Percentiles rank a stretch among this genome's conserved stretches.
Conservation (phyloP, 495 filamentous ascomycete species). For the Massariosphaeria phaeospora region DNA sequence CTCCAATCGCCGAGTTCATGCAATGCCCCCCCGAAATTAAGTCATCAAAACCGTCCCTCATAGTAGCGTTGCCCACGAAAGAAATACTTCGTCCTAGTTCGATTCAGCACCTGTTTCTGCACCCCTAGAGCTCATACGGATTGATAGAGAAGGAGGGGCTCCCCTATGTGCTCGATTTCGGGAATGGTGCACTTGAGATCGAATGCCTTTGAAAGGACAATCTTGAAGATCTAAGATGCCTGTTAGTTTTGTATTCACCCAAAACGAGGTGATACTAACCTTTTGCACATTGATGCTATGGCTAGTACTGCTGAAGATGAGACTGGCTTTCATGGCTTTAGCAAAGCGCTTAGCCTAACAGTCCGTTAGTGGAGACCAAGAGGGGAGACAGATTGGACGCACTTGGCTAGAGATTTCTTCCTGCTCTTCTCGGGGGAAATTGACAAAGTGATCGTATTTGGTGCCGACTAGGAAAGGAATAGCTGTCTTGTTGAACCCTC, state of each 20-base stretch:
- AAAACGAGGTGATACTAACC: slow-evolving; percentile 47
- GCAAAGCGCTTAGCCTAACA: slow-evolving; percentile 85
- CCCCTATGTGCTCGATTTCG: slow-evolving; percentile 94
- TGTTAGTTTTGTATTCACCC: background rate
- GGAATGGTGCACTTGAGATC: slow-evolving; percentile 98
- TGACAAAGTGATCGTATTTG: slow-evolving; percentile 98
- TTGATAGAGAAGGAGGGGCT: slow-evolving; percentile 85
- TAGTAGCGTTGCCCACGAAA: slow-evolving; percentile 18
- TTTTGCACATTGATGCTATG: slow-evolving; percentile 99
- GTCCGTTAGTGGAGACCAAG: background rate
- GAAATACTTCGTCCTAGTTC: background rate
- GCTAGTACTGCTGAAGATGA: slow-evolving; percentile 97
- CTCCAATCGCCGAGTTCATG: slow-evolving; percentile 31
- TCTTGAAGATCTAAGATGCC: slow-evolving; percentile 88
- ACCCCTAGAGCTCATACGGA: slow-evolving; percentile 20
- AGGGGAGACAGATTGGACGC: too few relatives aligned
- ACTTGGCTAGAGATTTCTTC: slow-evolving; percentile 97
- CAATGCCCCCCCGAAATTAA: slow-evolving; percentile 14
- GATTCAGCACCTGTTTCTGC: background rate
- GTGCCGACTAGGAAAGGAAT: slow-evolving; percentile 96
- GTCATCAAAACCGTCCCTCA: slow-evolving; percentile 26
- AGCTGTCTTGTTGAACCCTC: slow-evolving; percentile 98
- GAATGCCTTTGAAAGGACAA: slow-evolving; percentile 96
- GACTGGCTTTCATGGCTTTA: slow-evolving; percentile 92
- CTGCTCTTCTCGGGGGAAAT: slow-evolving; percentile 93